Conservation (phyloP, 805 yeast genomes). For the Grigorovia humatica region DNA sequence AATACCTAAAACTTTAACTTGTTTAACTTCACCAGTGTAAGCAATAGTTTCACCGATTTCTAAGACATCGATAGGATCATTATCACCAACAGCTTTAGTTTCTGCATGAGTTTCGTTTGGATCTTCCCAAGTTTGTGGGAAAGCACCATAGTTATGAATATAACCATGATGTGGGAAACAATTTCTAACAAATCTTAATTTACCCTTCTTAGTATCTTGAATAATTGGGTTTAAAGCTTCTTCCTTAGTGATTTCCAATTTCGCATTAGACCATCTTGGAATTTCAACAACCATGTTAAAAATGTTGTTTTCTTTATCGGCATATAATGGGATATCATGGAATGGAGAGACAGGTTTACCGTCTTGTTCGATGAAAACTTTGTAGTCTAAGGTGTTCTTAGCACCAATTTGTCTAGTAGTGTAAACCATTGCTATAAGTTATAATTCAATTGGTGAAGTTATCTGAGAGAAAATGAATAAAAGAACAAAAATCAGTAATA, state of each 20-base stretch:
- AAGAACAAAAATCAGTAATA: neutral
- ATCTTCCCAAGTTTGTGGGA: constrained; percentile 91
- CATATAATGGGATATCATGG: constrained; percentile 89
- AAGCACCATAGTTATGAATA: constrained; percentile 96
- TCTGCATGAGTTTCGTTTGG: constrained; percentile 54
- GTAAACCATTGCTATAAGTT: constrained; percentile 46
- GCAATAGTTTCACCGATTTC: constrained; percentile 66
- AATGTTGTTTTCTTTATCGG: constrained; percentile 84
- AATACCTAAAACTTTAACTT: constrained; percentile 87
- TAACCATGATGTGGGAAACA: constrained; percentile 98
- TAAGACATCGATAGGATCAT: constrained; percentile 79
- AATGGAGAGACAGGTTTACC: constrained; percentile 93
- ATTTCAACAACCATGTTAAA: constrained; percentile 90
- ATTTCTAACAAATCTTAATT: constrained; percentile 90
- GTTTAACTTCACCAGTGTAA: constrained; percentile 63
- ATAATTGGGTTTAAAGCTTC: constrained; percentile 79
- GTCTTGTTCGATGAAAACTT: constrained; percentile 81
- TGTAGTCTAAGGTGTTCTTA: constrained; percentile 89
- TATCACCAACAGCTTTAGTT: constrained; percentile 65
- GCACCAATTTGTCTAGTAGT: constrained; percentile 91
- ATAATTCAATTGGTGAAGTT: neutral
- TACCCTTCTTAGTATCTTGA: constrained; percentile 97
- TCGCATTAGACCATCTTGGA: constrained; percentile 98
- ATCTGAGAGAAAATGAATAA: neutral
- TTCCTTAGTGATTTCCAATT: constrained; percentile 88